phyloP scores from a whole-genome alignment of 2,329 filamentous ascomycete species.

The Fusarium nematophilum region DNA sequence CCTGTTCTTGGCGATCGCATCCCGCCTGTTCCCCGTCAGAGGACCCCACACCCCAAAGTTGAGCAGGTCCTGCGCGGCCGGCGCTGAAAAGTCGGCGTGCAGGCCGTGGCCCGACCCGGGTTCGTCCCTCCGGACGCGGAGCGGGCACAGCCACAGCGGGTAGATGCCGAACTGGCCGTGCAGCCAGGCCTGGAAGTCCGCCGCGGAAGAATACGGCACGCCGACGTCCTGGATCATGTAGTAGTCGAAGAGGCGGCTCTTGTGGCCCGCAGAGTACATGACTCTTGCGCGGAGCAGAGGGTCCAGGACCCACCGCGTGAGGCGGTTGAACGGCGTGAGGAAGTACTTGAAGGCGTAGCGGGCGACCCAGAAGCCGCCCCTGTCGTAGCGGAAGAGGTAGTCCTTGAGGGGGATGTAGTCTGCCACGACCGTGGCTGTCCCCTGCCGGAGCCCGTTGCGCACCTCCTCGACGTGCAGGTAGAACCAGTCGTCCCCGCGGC shows the following conservation, averaged over 20 bases:
- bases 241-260: constrained; percentile 67
- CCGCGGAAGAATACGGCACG: constrained; percentile 56
- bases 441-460: constrained; percentile 42
- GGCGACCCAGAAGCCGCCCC: constrained; percentile 76
- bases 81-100: constrained; percentile 58
- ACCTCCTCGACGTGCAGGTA: constrained; percentile 72
- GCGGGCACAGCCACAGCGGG: constrained; percentile 67
- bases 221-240: constrained; percentile 75
- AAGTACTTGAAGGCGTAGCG: constrained; percentile 73
- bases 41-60: constrained; percentile 75
- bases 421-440: constrained; percentile 41
- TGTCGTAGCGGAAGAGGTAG: constrained; percentile 78
- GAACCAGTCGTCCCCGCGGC: constrained; percentile 76
- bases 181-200: constrained; percentile 61
- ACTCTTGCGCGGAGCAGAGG: constrained; percentile 71
- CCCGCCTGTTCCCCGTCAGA: constrained; percentile 53
- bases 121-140: constrained; percentile 57
- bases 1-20: constrained; percentile 67
- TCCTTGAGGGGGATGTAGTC: constrained; percentile 72
- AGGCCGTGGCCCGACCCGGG: constrained; percentile 58
- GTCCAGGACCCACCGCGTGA: constrained; percentile 71
- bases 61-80: constrained; percentile 57
- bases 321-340: constrained; percentile 70
- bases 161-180: constrained; percentile 59
- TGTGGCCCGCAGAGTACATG: constrained; percentile 74